Base-by-base conservation (phyloP, 2,329 filamentous ascomycete genomes). In the Salinomyces thailandicus region DNA sequence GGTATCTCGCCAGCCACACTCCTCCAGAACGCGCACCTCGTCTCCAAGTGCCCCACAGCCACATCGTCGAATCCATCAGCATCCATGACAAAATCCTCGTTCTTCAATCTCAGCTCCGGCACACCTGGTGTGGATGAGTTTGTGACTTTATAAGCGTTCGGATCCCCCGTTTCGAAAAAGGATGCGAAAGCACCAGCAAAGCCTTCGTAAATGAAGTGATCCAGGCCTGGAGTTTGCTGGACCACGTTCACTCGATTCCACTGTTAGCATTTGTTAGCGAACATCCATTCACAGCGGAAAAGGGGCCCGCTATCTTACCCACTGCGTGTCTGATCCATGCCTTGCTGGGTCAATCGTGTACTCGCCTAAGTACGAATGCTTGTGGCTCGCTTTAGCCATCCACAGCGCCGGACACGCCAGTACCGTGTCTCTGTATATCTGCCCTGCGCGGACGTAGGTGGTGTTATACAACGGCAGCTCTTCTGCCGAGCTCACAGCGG, bases 381-480 rank as follows among this genome's bases (percentile, higher is more conserved):
- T 52, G 1, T 54, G 50, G 1, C 43, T 46, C 2, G 62, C 61
- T 2, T 55, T 54, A 0, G 69, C 62, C 42, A 72, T 61, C 75
- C 74, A 79, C 42, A 70, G 71, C 2, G 67, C 67, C 0, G 75
- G 75, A 51, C 75, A 79, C 0, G 74, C 67, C 5, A 79, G 63
- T 0, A 75, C 68, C 0, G 70, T 57, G 48, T 79, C 75, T 9
- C 75, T 57, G 43, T 72, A 79, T 2, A 79, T 54, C 13, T 79
- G 49, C 0, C 72, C 72, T 0, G 75, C 74, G 15, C 73, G 61
- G 1, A 62, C 58, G 34, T 66, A 71, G 0, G 68, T 67, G 1
- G 64, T 66, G 37, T 71, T 69, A 44, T 73, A 77, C 44, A 73
- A 76, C 1, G 14, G 39, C 0, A 73, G 56, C 0, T 63, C 63